Percentiles rank a stretch among this genome's conserved stretches.
Evolutionary conservation across 2,329 filamentous ascomycete genomes (phyloP).

Genomic region (Nemania diffusa): DNA sequence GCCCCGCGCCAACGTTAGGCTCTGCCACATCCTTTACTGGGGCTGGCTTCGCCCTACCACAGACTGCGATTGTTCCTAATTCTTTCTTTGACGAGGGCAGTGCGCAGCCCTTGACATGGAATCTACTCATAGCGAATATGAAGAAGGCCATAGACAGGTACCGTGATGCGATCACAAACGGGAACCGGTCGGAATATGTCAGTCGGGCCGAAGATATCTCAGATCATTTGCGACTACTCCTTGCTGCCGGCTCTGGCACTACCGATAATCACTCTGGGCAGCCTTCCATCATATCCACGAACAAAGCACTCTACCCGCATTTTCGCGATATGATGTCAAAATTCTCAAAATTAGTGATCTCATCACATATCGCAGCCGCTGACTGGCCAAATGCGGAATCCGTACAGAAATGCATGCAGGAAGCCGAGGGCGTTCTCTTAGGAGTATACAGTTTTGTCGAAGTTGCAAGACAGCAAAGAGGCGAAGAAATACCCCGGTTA

Average conservation of each 20-base stretch:
- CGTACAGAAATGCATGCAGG: slow-evolving; percentile 92
- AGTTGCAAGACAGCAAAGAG: slow-evolving; percentile 90
- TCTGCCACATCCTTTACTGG: slow-evolving; percentile 72
- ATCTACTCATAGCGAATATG: slow-evolving; percentile 90
- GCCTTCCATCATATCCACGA: slow-evolving; percentile 98
- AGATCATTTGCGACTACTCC: slow-evolving; percentile 89
- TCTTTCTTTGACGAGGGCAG: slow-evolving; percentile 93
- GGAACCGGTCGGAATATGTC: slow-evolving; percentile 89
- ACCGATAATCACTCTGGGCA: slow-evolving; percentile 99
- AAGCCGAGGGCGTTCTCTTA: slow-evolving; percentile 94
- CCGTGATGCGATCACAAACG: slow-evolving; percentile 85
- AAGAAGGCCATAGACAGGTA: slow-evolving; percentile 89
- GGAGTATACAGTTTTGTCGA: slow-evolving; percentile 97
- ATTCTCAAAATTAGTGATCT: slow-evolving; percentile 98
- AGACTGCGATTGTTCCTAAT: slow-evolving; percentile 72
- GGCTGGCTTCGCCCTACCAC: slow-evolving; percentile 66
- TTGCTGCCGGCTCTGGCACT: slow-evolving; percentile 95
- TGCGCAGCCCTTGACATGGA: slow-evolving; percentile 86
- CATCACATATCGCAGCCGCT: slow-evolving; percentile 94
- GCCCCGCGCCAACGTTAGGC: slow-evolving; percentile 61
- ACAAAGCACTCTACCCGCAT: slow-evolving; percentile 95
- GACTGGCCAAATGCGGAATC: slow-evolving; percentile 96
- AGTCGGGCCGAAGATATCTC: slow-evolving; percentile 97
- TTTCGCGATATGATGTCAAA: slow-evolving; percentile 99
- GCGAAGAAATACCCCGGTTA: slow-evolving; percentile 91